phyloP scores from a whole-genome alignment of 228 moss, liverwort and hornwort genomes.

The Sphagnum fallax region DNA sequence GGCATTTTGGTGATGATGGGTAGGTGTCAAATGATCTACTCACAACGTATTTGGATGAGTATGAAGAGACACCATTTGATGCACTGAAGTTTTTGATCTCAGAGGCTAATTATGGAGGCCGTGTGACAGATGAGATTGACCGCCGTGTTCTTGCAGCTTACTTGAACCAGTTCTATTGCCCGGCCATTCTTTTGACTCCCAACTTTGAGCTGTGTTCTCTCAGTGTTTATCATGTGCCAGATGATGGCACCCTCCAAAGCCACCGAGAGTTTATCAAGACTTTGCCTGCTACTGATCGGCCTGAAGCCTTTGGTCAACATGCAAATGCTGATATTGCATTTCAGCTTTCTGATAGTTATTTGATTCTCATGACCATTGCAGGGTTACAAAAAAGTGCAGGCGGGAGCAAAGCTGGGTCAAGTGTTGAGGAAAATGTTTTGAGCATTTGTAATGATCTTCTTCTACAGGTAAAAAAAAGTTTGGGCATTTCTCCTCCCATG shows the following conservation, averaged over 20 bases:
- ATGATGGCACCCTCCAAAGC: conserved; percentile 73
- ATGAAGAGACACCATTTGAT: conserved; percentile 74
- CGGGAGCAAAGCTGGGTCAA: conserved; percentile 29
- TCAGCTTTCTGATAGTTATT: conserved; percentile 52
- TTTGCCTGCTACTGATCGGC: conserved; percentile 48
- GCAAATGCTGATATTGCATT: conserved; percentile 81
- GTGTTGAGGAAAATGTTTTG: conserved; percentile 52
- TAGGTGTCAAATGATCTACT: conserved; percentile 76
- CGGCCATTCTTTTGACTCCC: conserved; percentile 31
- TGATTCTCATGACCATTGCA: conserved; percentile 51
- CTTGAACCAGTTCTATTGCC: conserved; percentile 74
- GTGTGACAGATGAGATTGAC: conserved; percentile 80
- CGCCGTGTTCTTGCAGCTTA: conserved; percentile 67
- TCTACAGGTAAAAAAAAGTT: conserved; percentile 28
- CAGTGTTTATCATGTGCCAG: conserved; percentile 58
- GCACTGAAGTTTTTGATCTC: conserved; percentile 79
- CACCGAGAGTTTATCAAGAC: conserved; percentile 67
- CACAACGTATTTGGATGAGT: conserved; percentile 64
- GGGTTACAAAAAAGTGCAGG: conserved; percentile 40
- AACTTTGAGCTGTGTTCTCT: conserved; percentile 54
- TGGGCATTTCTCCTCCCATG: no score
- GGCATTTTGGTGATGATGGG: no score
- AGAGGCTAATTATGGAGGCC: conserved; percentile 78
- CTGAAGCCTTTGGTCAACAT: conserved; percentile 85
- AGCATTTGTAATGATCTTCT: conserved; percentile 54